These are phyloP conservation scores for Fusarium sublunatum DNA, from an alignment of 2,329 filamentous ascomycete genomes.

Conservation along the genomic window DNA sequence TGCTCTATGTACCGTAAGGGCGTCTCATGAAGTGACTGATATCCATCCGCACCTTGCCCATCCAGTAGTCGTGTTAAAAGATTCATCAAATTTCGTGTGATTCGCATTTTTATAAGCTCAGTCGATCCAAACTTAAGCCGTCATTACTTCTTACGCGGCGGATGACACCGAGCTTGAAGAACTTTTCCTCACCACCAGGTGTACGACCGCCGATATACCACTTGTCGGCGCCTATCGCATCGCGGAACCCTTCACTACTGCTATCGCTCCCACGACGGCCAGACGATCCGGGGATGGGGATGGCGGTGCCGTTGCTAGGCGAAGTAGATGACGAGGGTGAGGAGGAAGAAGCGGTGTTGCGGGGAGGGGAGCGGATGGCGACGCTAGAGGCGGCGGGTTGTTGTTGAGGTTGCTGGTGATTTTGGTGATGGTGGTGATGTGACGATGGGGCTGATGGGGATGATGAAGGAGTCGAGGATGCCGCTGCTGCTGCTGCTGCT, in stretches of 20 bases:
- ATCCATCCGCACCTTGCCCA: neutral
- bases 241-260: conserved; percentile 79
- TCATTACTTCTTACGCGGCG: conserved; percentile 78
- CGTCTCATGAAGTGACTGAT: conserved; percentile 22
- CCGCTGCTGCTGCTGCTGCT: conserved; percentile 16
- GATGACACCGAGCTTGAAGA: conserved; percentile 84
- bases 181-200: conserved; percentile 80
- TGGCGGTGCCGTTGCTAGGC: conserved; percentile 44
- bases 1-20: conserved; percentile 27
- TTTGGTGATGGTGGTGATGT: conserved; percentile 37
- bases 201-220: conserved; percentile 86
- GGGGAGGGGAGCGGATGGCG: conserved; percentile 48
- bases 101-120: conserved; percentile 71
- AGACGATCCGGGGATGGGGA: conserved; percentile 55
- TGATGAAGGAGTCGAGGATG: conserved; percentile 39
- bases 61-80: conserved; percentile 3
- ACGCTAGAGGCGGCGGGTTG: conserved; percentile 44
- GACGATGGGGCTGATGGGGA: conserved; percentile 38
- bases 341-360: conserved; percentile 31
- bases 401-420: conserved; percentile 42
- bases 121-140: conserved; percentile 76
- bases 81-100: neutral
- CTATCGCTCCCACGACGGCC: conserved; percentile 77
- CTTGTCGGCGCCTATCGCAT: conserved; percentile 77
- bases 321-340: conserved; percentile 35